Evolutionary conservation across 768 basidiomycete species (phyloP), one percentile per base, ranked within the genome.

Genomic region (Suillus subaureus): DNA sequence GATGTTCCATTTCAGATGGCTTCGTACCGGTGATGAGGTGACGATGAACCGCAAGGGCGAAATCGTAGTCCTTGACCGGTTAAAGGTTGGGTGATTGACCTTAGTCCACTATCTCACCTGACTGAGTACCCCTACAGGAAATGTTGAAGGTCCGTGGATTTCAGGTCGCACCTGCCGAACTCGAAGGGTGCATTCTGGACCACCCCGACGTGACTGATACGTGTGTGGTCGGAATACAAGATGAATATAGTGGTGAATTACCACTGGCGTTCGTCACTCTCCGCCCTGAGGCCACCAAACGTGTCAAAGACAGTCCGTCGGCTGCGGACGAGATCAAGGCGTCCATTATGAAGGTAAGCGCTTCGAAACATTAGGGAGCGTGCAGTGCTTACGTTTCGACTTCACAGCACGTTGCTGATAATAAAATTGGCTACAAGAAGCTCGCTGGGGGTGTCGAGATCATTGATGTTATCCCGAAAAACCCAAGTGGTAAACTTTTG

Each of bases 231-330:
- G 85, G 89, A 5, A 72, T 91, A 26, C 82, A 82, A 1, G 89
- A 93, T 69, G 91, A 92, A 28, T 92, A 89, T 72, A 89, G 84
- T 64, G 91, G 92, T 21, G 91, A 94, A 72, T 69, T 91, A 12
- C 91, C 92, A 0, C 70, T 90, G 62, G 91, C 91, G 9, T 93
- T 85, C 72, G 78, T 93, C 31, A 89, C 88, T 4, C 81, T 87
- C 21, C 77, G 78, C 52, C 69, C 74, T 3, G 79, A 79, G 21
- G 77, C 80, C 4, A 78, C 79, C 11, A 72, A 73, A 42, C 78
- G 82, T 55, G 76, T 78, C 40, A 62, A 64, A 40, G 39, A 81
- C n/a, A 66, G 74, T 40, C 72, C 72, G 37, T 72, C 79, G 42
- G 68, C 77, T 31, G 79, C 70, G 0, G 75, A 78, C 3, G 72